Percentiles rank a stretch among this genome's conserved stretches.
phyloP scores from a whole-genome alignment of 352 stramenopile genomes.

The Halophytophthora polymorphica region DNA sequence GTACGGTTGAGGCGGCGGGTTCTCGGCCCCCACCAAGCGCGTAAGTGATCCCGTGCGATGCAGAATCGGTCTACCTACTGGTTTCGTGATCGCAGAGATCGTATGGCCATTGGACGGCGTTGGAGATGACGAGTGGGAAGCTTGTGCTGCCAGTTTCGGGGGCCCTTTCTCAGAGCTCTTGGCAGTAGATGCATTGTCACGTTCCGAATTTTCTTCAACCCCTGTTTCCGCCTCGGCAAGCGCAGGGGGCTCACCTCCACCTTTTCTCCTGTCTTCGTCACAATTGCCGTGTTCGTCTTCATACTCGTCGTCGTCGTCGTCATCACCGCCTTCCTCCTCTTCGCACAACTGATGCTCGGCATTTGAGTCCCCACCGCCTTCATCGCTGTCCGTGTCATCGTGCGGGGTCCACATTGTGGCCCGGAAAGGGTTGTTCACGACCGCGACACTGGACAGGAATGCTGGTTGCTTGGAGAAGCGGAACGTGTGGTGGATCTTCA shows the following conservation, averaged over 20 bases:
- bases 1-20: too few species aligned
- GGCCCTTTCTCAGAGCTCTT: too few species aligned
- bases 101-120: too few species aligned
- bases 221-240: background rate
- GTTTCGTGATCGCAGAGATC: background rate
- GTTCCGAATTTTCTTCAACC: background rate
- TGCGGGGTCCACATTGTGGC: constrained; percentile 34
- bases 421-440: constrained; percentile 39
- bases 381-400: constrained; percentile 46
- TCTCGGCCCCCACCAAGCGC: too few species aligned
- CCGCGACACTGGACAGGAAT: constrained; percentile 30
- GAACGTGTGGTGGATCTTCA: constrained; percentile 24
- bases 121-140: too few species aligned
- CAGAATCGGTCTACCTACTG: background rate
- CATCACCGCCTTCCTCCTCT: constrained; percentile 3
- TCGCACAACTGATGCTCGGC: background rate
- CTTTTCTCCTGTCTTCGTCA: constrained; percentile 13
- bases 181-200: too few species aligned
- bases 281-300: constrained; percentile 12
- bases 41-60: too few species aligned
- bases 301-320: background rate
- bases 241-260: background rate
- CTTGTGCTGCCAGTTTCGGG: too few species aligned
- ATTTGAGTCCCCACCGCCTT: constrained; percentile 13
- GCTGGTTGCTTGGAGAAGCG: constrained; percentile 47